Evolutionary conservation across 495 filamentous ascomycete genomes (phyloP), one percentile per base, ranked within the genome.

Genomic region (Annulohypoxylon maeteangense): DNA sequence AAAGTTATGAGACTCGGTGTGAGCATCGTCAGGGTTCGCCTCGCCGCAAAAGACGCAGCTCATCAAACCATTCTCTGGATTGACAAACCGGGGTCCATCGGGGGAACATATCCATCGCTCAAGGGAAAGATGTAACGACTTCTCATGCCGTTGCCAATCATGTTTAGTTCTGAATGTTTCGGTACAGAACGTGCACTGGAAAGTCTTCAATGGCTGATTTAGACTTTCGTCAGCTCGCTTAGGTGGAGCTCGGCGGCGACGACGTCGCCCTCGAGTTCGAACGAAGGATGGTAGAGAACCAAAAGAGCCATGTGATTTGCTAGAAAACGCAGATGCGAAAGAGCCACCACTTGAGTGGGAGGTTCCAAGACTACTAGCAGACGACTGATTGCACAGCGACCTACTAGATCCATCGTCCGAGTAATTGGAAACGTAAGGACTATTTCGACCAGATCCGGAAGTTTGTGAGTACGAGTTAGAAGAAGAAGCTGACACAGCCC

Each of bases 131-230:
- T 95, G 92, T 18, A 94, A 81, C 18, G 90, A 92, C 69, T 92
- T 93, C 76, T 95, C 92, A 77, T 95, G 92, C 36, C 92, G 85
- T 57, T 90, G 85, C 92, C 92, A 95, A 78, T 95, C 92, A 78
- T 93, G 91, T 77, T 93, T 93, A 57, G 90, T 93, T 65, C 89
- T 88, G 80, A 94, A 95, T 0, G 88, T 90, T 62, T 92, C 89
- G 0, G 88, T 89, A 75, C 92, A 95, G 81, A 95, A 95, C 7
- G 92, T 95, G 77, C 92, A 95, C 74, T 94, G 90, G 79, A 89
- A 95, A 14, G 91, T 84, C 75, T 82, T 89, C 36, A 80, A 77
- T 0, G 81, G 81, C 7, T 69, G 75, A 25, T 58, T 58, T 0
- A 80, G 73, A 16, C 66, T 68, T 16, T 76, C 71, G 23, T 78